Conservation (phyloP, 495 filamentous ascomycete species). For the Lasiosphaeriaceae sp. region DNA sequence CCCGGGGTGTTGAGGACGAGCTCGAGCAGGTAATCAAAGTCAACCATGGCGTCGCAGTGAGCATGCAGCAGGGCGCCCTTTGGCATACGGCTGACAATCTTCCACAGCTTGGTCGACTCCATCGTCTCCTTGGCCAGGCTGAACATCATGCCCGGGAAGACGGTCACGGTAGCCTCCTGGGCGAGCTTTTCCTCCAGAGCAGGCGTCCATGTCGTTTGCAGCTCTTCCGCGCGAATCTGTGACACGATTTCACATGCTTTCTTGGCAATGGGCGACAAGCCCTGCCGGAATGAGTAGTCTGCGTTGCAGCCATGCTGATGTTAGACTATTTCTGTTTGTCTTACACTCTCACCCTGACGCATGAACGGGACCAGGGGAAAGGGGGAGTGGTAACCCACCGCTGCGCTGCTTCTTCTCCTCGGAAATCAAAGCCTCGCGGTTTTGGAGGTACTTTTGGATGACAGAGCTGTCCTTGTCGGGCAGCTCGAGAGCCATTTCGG, state of each 20-base stretch:
- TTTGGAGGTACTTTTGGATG: conserved; percentile 71
- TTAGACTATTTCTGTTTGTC: neutral
- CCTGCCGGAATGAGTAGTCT: conserved; percentile 53
- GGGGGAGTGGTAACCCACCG: conserved; percentile 44
- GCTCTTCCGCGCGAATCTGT: conserved; percentile 73
- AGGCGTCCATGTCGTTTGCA: conserved; percentile 64
- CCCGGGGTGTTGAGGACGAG: conserved; percentile 68
- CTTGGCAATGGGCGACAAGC: conserved; percentile 43
- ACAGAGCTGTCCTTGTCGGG: conserved; percentile 62
- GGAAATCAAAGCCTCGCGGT: conserved; percentile 70
- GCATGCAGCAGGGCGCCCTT: conserved; percentile 89
- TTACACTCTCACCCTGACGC: neutral
- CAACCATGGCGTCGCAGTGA: conserved; percentile 86
- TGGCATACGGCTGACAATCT: conserved; percentile 79
- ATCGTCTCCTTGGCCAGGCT: conserved; percentile 71
- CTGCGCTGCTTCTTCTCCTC: conserved; percentile 80
- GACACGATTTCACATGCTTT: conserved; percentile 74
- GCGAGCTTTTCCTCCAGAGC: conserved; percentile 63
- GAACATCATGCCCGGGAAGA: conserved; percentile 86
- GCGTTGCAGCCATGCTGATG: neutral
- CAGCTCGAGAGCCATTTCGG: conserved; percentile 44
- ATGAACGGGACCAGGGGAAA: neutral
- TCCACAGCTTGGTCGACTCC: conserved; percentile 79
- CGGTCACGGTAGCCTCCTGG: conserved; percentile 36
- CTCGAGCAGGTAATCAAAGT: conserved; percentile 72